Conservation (phyloP, 768 basidiomycete genomes). For the Russula foetens region DNA sequence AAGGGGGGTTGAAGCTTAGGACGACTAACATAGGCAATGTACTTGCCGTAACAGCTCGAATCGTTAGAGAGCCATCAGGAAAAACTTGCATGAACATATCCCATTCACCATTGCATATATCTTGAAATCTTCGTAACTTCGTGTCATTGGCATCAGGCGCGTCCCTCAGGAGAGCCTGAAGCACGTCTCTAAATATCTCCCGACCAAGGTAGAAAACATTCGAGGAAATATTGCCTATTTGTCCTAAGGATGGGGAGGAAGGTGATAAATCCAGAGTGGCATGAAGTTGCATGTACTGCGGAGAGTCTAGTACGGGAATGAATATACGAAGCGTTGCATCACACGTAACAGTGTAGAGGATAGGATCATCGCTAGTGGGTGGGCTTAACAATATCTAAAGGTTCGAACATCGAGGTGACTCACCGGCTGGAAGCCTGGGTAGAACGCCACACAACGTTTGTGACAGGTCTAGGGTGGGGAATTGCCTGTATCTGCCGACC, state of each 20-base stretch:
- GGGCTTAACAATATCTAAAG: not conserved
- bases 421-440: slow-evolving; percentile 59
- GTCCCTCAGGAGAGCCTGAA: slow-evolving; percentile 36
- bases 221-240: slow-evolving; percentile 30
- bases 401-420: slow-evolving; percentile 26
- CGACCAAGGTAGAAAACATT: slow-evolving; percentile 65
- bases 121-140: slow-evolving; percentile 41
- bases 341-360: slow-evolving; percentile 76
- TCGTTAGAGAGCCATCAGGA: slow-evolving; percentile 61
- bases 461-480: slow-evolving; percentile 64
- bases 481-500: slow-evolving; percentile 61
- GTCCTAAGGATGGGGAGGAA: slow-evolving; percentile 29
- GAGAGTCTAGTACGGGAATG: slow-evolving; percentile 80
- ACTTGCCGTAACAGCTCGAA: slow-evolving; percentile 68
- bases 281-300: slow-evolving; percentile 78
- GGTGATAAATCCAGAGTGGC: slow-evolving; percentile 61
- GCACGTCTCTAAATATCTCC: slow-evolving; percentile 42
- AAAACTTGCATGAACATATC: slow-evolving; percentile 72
- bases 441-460: slow-evolving; percentile 64
- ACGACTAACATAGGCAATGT: not conserved
- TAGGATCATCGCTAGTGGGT: slow-evolving; percentile 54
- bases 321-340: slow-evolving; percentile 81
- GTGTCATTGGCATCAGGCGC: slow-evolving; percentile 35
- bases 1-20: not conserved
- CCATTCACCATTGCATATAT: slow-evolving; percentile 66